Conservation (phyloP, 257 asterid species). For the Fraxinus cuspidata region DNA sequence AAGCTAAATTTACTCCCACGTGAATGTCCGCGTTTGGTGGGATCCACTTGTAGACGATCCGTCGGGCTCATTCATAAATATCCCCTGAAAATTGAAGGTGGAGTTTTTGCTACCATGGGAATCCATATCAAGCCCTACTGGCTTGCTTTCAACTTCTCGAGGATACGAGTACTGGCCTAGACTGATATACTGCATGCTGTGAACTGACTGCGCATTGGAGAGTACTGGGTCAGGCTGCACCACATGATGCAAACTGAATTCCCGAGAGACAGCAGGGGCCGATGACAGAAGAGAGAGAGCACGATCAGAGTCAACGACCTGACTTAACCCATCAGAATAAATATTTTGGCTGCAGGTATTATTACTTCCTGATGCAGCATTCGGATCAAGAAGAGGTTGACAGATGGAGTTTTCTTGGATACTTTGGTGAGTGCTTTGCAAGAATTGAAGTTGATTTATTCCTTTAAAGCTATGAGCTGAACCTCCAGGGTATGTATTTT, state of each 20-base stretch:
- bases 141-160: neutral
- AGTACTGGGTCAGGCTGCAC: slow-evolving; percentile 39
- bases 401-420: slow-evolving; percentile 33
- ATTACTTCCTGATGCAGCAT: slow-evolving; percentile 28
- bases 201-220: slow-evolving; percentile 28
- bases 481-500: slow-evolving; percentile 34
- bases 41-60: neutral
- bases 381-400: slow-evolving; percentile 43
- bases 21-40: slow-evolving; percentile 6
- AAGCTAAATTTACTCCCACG: neutral
- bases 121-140: neutral
- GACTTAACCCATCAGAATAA: slow-evolving; percentile 44
- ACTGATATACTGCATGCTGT: neutral
- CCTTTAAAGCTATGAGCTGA: slow-evolving; percentile 37
- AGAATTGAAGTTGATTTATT: slow-evolving; percentile 44
- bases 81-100: neutral
- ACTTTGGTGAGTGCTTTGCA: slow-evolving; percentile 28
- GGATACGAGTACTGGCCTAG: neutral
- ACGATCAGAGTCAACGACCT: slow-evolving; percentile 58
- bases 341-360: slow-evolving; percentile 36
- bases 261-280: slow-evolving; percentile 51
- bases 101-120: slow-evolving; percentile 1
- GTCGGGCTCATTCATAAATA: neutral
- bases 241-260: slow-evolving; percentile 48
- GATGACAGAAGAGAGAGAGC: slow-evolving; percentile 99